phyloP scores from a whole-genome alignment of 2,329 filamentous ascomycete genomes.

The Samsoniella hepiali region DNA sequence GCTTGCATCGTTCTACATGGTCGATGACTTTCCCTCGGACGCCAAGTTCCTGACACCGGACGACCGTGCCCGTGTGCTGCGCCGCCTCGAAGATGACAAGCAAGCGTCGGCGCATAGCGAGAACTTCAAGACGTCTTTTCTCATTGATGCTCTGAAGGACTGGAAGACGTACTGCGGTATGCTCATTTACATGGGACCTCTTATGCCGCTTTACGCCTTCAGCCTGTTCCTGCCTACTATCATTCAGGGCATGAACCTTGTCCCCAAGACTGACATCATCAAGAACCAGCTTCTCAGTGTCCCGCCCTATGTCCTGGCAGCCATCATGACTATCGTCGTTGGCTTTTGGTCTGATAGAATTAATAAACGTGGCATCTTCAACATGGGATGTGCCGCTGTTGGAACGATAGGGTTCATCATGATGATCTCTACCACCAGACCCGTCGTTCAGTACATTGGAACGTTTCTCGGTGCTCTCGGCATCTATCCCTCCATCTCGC shows the following conservation, averaged over 20 bases:
- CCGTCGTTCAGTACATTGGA: constrained; percentile 75
- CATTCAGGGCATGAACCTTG: constrained; percentile 53
- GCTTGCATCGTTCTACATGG: constrained; percentile 68
- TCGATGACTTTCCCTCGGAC: constrained; percentile 77
- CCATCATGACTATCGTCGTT: constrained; percentile 35
- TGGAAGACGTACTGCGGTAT: constrained; percentile 81
- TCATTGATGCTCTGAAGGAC: constrained; percentile 70
- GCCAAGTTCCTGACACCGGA: constrained; percentile 68
- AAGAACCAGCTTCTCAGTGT: constrained; percentile 47
- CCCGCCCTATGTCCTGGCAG: constrained; percentile 39
- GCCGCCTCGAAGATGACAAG: constrained; percentile 65
- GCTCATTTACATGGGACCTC: constrained; percentile 73
- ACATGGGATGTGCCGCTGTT: constrained; percentile 66
- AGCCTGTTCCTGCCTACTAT: constrained; percentile 78
- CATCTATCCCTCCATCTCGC: constrained; percentile 83
- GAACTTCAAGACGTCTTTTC: constrained; percentile 67
- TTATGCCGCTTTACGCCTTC: constrained; percentile 72
- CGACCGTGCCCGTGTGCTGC: constrained; percentile 70
- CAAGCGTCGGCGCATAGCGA: constrained; percentile 75
- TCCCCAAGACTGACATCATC: constrained; percentile 31
- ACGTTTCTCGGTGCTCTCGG: constrained; percentile 82
- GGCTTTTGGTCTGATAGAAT: constrained; percentile 75
- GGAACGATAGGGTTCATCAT: constrained; percentile 77
- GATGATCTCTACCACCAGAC: constrained; percentile 62
- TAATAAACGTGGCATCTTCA: constrained; percentile 71